Evolutionary conservation across 2,329 filamentous ascomycete genomes (phyloP), one percentile per base, ranked within the genome.

Genomic region (Scedosporium minutisporum): DNA sequence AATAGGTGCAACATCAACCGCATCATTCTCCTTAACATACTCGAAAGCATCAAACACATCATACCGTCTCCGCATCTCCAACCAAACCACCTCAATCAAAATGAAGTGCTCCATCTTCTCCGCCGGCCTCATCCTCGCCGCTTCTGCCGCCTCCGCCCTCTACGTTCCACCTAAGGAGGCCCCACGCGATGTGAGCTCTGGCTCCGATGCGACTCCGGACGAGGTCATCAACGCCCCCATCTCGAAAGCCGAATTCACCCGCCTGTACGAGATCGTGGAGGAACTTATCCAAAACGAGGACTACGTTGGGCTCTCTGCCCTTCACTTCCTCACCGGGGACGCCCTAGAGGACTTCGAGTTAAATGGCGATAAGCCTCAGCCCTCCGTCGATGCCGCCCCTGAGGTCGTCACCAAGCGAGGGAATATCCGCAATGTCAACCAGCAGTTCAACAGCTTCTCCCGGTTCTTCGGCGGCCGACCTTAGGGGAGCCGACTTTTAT

Each of bases 51-150:
- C 57, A 46, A 59, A 46, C 46, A 23, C 18, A 10, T 16, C n/a
- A 59, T 23, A 16, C 10, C 1, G 18, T 27, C 51, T 48, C 9
- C 18, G 6, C 9, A 5, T 27, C 4, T 25, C 38, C 18, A 16
- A 29, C 44, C 59, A 29, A 33, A 44, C 42, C 42, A 21, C 5
- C 23, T 5, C 44, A 61, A 18, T 21, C 59, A 61, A 51, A 61
- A 61, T 61, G 59, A 61, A 53, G 59, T 51, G 7, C 59, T 5
- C 44, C 23, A 61, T 61, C 59, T 51, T 61, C 59, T n/a, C 59
- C 44, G n/a, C 38, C 44, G 55, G 27, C 27, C 12, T 53, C 44
- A 33, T 61, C 42, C 59, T 61, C 44, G 59, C 44, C 42, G 44
- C 59, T 12, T 51, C 59, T 44, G 21, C 42, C 59, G 42, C 25